Base-by-base conservation (phyloP, 306 rosid species). In the Quercus berberidifolia region DNA sequence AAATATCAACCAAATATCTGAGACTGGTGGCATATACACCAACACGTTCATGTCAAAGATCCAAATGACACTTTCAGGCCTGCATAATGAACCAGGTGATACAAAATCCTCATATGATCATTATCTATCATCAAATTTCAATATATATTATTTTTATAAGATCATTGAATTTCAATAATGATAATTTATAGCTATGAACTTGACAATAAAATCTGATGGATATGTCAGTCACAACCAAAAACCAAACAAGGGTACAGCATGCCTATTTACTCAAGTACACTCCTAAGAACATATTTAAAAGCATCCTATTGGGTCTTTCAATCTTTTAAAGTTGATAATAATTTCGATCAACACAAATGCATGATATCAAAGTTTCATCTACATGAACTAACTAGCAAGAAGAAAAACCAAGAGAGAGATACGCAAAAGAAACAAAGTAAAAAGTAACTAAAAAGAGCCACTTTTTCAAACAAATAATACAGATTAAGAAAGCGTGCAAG, bases 291-390 rank as follows among this genome's bases (percentile, higher is more conserved):
- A 33, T 21, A 41, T 7, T 21, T 35, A 18, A 67, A 31, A 33
- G 15, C n/a, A 20, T 35, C 13, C 23, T n/a, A 35, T 35, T 68
- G 41, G 26, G 41, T 63, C 41, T 17, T 28, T 28, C 30, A 10
- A 23, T 49, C 7, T 59, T 13, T 28, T 63, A 63, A 63, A 28
- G 15, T 63, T 28, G 10, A 28, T 28, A 6, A 49, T 1, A 68
- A 19, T 35, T 33, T 35, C 72, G 26, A 19, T 35, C 21, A 1
- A n/a, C 17, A 10, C 25, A 55, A 28, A 67, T 69, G 76, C 71
- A 76, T 76, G 19, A 23, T 31, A 75, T 43, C 70, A 76, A 49
- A 69, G 55, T 18, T 69, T 30, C 54, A 26, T 38, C 72, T n/a
- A 35, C 51, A 9, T 35, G 52, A 18, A 68, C 54, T 1, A 18